Evolutionary conservation across 202 grass and related monocot species (phyloP).

Genomic region (Zizania palustris): DNA sequence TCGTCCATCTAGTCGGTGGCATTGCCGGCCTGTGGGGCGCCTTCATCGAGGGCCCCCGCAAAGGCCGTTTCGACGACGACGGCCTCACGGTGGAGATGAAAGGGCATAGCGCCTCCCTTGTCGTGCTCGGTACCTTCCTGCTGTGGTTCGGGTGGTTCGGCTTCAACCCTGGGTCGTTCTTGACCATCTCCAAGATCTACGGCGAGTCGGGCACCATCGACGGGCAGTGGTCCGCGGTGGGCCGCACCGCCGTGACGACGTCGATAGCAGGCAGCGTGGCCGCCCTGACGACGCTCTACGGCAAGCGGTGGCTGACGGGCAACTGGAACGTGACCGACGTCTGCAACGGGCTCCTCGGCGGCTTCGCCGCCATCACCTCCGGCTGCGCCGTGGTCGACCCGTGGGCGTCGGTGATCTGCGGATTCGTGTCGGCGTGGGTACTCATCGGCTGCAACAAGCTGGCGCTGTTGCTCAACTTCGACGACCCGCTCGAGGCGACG

Average conservation of each 20-base stretch:
- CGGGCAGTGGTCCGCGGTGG: conserved; percentile 78
- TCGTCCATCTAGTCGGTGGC: conserved; percentile 78
- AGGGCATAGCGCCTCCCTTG: conserved; percentile 69
- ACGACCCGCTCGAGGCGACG: conserved; percentile 72
- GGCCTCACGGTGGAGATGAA: conserved; percentile 44
- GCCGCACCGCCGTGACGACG: conserved; percentile 69
- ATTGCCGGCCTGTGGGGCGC: conserved; percentile 72
- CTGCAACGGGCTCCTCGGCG: conserved; percentile 78
- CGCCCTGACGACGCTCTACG: conserved; percentile 72
- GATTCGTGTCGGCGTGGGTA: conserved; percentile 74
- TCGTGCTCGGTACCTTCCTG: conserved; percentile 79
- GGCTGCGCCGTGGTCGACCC: conserved; percentile 69
- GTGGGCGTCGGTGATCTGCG: conserved; percentile 72
- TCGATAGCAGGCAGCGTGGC: conserved; percentile 70
- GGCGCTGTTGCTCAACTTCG: conserved; percentile 46
- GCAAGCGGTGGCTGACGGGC: conserved; percentile 53
- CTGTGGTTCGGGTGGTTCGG: conserved; percentile 87
- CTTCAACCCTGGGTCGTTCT: conserved; percentile 74
- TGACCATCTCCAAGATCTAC: conserved; percentile 60
- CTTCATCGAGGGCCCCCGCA: conserved; percentile 70
- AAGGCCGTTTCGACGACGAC: conserved; percentile 55
- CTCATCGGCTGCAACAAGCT: conserved; percentile 68
- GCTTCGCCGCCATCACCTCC: conserved; percentile 66
- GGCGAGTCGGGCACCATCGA: conserved; percentile 47
- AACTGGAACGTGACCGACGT: conserved; percentile 82